A percentile compares a stretch with the other conserved stretches of the same genome.
phyloP scores from a whole-genome alignment of 441 rosid genomes.

The Adansonia grandidieri region DNA sequence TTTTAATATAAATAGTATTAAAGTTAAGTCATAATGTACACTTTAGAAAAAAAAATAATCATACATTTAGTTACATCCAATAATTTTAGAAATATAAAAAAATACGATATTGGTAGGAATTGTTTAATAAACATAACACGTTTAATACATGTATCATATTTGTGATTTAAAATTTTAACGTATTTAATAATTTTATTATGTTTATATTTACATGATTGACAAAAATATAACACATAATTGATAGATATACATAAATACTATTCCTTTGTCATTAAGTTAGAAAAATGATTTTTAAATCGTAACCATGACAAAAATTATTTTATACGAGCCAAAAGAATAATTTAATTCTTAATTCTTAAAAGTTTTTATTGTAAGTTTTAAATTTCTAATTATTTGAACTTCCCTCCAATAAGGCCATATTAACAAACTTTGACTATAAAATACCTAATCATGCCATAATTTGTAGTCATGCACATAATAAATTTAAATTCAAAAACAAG shows the following conservation, averaged over 20 bases:
- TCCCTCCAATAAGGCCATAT: not conserved
- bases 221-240: no score
- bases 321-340: not conserved
- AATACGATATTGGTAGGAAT: no score
- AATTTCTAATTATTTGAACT: not conserved
- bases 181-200: no score
- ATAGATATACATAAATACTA: no score
- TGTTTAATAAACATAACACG: no score
- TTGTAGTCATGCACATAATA: not conserved
- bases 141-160: no score
- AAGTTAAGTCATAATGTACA: not conserved
- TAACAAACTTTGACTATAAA: not conserved
- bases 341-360: not conserved
- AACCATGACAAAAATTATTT: not conserved
- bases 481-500: not conserved
- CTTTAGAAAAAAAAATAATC: no score
- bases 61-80: no score
- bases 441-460: not conserved
- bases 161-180: no score
- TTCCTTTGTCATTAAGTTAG: not conserved
- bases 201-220: no score
- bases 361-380: not conserved
- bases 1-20: not conserved
- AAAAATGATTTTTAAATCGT: not conserved
- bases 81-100: no score